These are phyloP conservation scores for Solanum peruvianum DNA, from an alignment of 257 asterid genomes.

Conservation along the genomic window DNA sequence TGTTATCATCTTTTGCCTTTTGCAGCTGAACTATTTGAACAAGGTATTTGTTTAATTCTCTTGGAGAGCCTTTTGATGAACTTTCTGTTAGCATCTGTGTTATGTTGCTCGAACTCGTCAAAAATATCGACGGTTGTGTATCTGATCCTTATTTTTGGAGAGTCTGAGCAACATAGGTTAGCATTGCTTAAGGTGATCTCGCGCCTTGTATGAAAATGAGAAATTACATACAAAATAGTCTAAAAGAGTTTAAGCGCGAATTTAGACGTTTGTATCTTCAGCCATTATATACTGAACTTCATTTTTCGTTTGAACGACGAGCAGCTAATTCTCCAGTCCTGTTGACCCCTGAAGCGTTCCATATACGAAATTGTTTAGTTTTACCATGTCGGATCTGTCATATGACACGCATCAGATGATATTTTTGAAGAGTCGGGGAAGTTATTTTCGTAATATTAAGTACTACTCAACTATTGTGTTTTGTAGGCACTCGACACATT, in stretches of 20 bases:
- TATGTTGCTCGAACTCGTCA: neutral
- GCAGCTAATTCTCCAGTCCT: neutral
- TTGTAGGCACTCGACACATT: slow-evolving; percentile 26
- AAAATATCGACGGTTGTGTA: neutral
- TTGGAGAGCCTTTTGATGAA: neutral
- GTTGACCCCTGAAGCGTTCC: neutral
- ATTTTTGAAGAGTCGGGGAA: neutral
- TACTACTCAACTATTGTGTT: neutral
- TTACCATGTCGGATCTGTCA: neutral
- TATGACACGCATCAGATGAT: neutral
- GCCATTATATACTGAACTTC: neutral
- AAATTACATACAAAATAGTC: neutral
- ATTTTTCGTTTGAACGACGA: neutral
- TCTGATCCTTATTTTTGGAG: neutral
- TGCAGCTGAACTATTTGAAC: slow-evolving; percentile 60
- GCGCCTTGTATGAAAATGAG: neutral
- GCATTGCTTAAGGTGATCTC: neutral
- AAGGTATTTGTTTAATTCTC: slow-evolving; percentile 26
- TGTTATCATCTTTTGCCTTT: slow-evolving; percentile 32
- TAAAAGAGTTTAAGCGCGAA: neutral
- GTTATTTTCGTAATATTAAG: neutral
- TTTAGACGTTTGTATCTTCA: neutral
- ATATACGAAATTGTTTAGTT: neutral
- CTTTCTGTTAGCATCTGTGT: neutral
- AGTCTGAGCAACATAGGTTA: neutral